A percentile compares a stretch with the other conserved stretches of the same genome.
Evolutionary conservation across 83 land plant species (phyloP).

Genomic region (Picea mariana): DNA sequence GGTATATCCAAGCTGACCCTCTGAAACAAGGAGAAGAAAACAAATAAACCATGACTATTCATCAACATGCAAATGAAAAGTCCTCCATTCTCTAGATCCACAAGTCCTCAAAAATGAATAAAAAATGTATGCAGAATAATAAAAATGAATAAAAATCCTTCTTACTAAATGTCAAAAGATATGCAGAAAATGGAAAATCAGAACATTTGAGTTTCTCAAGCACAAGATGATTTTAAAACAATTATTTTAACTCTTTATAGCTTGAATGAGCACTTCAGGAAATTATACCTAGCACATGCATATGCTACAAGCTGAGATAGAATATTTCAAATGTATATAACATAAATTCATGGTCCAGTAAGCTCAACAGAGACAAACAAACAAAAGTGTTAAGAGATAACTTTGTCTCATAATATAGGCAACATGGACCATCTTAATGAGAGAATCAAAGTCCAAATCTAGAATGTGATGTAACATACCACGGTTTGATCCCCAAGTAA

Average conservation of each 20-base stretch:
- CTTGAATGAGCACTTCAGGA: background rate
- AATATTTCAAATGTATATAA: background rate
- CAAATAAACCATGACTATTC: background rate
- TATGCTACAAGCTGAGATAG: background rate
- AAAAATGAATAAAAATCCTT: too few relatives aligned
- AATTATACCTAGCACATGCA: background rate
- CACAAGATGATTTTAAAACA: background rate
- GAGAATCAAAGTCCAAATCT: background rate
- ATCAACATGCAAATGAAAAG: too few relatives aligned
- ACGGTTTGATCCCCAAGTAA: slow-evolving; percentile 97
- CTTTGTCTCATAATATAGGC: background rate
- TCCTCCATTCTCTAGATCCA: background rate
- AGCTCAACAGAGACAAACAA: background rate
- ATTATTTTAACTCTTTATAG: background rate
- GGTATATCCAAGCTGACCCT: slow-evolving; percentile 99
- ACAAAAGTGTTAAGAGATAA: background rate
- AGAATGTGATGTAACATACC: slow-evolving; percentile 33
- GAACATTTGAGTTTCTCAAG: background rate
- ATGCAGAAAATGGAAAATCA: background rate
- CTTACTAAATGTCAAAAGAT: too few relatives aligned
- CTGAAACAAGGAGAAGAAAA: slow-evolving; percentile 37
- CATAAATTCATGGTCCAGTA: background rate
- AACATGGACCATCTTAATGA: background rate
- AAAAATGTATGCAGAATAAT: too few relatives aligned
- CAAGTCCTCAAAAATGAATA: background rate